Evolutionary conservation across 768 basidiomycete species (phyloP), one percentile per base, ranked within the genome.

Genomic region (Tephrocybe rancida): DNA sequence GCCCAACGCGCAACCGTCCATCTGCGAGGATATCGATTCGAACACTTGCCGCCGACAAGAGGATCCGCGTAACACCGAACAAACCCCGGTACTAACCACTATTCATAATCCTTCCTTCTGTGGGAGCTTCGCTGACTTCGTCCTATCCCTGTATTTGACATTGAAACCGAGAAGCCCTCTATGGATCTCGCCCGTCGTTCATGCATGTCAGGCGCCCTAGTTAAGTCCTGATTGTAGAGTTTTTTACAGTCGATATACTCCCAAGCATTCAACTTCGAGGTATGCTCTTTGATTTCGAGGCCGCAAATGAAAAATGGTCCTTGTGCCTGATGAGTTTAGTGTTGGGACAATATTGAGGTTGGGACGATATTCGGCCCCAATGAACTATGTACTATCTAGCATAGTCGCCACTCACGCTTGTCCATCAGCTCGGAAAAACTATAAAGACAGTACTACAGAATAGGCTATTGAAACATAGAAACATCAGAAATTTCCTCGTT

Each of bases 401-500:
- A 39, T 29, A 37, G 50, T 32, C 30, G 6, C 27, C 38, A 46
- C 45, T 45, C 27, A 29, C 24, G 27, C 10, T 47, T 34, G 41
- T 25, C 44, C 26, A 53, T 47, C 52, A 53, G 21, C 19, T 34
- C 38, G 50, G 22, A 18, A 24, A 44, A 41, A 41, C 6, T 2
- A 16, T 43, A 25, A 14, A 25, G 50, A 52, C 35, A 34, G 19
- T 34, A n/a, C 43, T 38, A 50, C 14, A 19, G 39, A 27, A 35
- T 46, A 50, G 22, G 22, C 46, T 21, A 39, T 34, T n/a, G 45
- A 47, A 16, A 39, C 45, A 42, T 41, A 39, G 29, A 54, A 48
- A 29, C 49, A 48, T 44, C 52, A 37, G 44, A 41, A n/a, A 18
- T 47, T 51, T 52, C 24, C 46, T 37, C 35, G 30, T 45, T 27